Conservation (phyloP, 179 eudicot species). For the Beta macrorhiza region DNA sequence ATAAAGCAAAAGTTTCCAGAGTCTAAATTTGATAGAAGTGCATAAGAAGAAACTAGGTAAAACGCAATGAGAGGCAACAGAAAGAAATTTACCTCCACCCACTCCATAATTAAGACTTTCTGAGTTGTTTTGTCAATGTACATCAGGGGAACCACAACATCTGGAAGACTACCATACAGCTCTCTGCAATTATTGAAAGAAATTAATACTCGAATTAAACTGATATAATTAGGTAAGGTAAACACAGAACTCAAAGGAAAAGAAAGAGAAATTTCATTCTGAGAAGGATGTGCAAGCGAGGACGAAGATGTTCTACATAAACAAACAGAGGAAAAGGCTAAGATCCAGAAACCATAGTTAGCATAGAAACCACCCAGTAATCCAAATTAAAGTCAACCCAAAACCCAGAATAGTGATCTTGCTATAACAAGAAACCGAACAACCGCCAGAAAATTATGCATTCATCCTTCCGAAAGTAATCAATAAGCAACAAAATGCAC, state of each 20-base stretch:
- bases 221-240: neutral
- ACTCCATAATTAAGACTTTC: constrained; percentile 78
- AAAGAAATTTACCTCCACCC: constrained; percentile 72
- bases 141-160: constrained; percentile 88
- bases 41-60: neutral
- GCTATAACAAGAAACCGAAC: too few relatives aligned
- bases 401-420: neutral
- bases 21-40: neutral
- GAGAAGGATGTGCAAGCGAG: too few relatives aligned
- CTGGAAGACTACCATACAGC: constrained; percentile 77
- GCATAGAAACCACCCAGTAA: neutral
- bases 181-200: constrained; percentile 48
- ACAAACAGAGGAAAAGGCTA: neutral
- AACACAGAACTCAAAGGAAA: neutral
- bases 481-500: too few relatives aligned
- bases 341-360: neutral
- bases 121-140: constrained; percentile 67
- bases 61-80: constrained; percentile 16
- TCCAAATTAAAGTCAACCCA: neutral
- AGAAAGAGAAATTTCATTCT: neutral
- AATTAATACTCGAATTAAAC: neutral
- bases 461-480: too few relatives aligned
- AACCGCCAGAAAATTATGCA: too few relatives aligned
- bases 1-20: neutral
- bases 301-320: neutral